Conservation (phyloP, 495 filamentous ascomycete genomes). For the Aspergillus kassunensis region DNA sequence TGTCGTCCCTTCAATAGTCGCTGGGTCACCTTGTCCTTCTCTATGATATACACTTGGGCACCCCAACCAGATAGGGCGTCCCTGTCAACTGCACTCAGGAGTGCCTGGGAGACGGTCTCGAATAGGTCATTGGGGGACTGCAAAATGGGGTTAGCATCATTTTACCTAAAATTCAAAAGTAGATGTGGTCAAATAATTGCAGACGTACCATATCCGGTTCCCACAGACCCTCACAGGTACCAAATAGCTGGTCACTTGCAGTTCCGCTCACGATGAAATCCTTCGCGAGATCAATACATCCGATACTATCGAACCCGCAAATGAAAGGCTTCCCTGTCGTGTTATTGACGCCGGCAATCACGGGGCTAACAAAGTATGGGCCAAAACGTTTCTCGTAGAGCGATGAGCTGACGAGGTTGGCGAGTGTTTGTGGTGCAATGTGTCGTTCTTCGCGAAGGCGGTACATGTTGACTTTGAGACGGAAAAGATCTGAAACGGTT, state of each 20-base stretch:
- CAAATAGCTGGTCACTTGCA: slow-evolving; percentile 94
- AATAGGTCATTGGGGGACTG: slow-evolving; percentile 91
- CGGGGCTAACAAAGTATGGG: slow-evolving; percentile 91
- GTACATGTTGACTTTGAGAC: slow-evolving; percentile 99
- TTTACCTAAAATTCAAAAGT: background rate
- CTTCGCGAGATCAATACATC: slow-evolving; percentile 98
- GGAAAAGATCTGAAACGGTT: slow-evolving; percentile 94
- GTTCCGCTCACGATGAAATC: slow-evolving; percentile 98
- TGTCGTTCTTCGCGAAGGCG: slow-evolving; percentile 94
- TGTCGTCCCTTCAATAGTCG: slow-evolving; percentile 89
- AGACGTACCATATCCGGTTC: slow-evolving; percentile 83
- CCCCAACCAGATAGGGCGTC: slow-evolving; percentile 98
- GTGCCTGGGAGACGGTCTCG: slow-evolving; percentile 96
- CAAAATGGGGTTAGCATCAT: slow-evolving; percentile 27
- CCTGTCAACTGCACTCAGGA: slow-evolving; percentile 91
- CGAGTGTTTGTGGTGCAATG: slow-evolving; percentile 90
- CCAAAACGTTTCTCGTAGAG: slow-evolving; percentile 96
- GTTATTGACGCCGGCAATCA: slow-evolving; percentile 89
- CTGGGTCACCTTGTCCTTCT: slow-evolving; percentile 99
- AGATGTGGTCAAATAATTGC: background rate
- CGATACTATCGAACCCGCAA: slow-evolving; percentile 98
- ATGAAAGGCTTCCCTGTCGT: slow-evolving; percentile 93
- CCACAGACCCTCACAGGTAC: slow-evolving; percentile 97
- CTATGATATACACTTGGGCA: slow-evolving; percentile 97
- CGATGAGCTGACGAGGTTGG: slow-evolving; percentile 84